Evolutionary conservation across 73 alveolate species (phyloP), one percentile per base, ranked within the genome.

Genomic region (Stentor coeruleus): DNA sequence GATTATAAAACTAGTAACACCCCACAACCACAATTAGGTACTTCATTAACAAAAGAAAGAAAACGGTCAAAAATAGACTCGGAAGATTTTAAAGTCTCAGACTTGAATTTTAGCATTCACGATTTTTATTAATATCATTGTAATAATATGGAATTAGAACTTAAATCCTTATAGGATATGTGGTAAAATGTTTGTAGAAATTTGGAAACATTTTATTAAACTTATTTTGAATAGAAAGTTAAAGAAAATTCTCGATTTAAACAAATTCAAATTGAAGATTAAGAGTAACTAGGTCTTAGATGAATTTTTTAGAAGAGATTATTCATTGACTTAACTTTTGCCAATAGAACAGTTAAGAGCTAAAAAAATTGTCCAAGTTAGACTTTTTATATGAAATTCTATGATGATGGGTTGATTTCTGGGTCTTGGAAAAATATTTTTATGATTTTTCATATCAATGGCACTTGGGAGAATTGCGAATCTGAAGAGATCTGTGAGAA

Each of bases 361-460:
- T 66, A 66, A 14, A 31, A 20, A 11, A 66, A 66, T 20, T 11
- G 15, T 2, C n/a, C 33, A 1, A 40, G 33, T 20, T 37, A 66
- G 33, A 66, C 20, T 2, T 26, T 66, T 31, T 20, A 26, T 31
- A 20, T 66, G 14, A 26, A 20, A 26, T 66, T 66, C 15, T 37
- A 66, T 15, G 15, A 20, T 66, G 37, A 6, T 49, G 66, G 37
- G 33, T 26, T 31, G n/a, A 40, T 66, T 11, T 28, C n/a, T 20
- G 79, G 79, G 15, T 66, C 40, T 31, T 37, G 79, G 33, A 40
- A 66, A 33, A 66, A 66, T 33, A 15, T 66, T 1, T 66, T 66
- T 66, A 40, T 37, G 79, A 66, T 66, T 20, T 66, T 66, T 31
- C 39, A 20, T 20, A 31, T 66, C 11, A 20, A 33, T 31, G 79